Evolutionary conservation across 257 asterid species (phyloP), one percentile per base, ranked within the genome.

Genomic region (Handroanthus guayacan): DNA sequence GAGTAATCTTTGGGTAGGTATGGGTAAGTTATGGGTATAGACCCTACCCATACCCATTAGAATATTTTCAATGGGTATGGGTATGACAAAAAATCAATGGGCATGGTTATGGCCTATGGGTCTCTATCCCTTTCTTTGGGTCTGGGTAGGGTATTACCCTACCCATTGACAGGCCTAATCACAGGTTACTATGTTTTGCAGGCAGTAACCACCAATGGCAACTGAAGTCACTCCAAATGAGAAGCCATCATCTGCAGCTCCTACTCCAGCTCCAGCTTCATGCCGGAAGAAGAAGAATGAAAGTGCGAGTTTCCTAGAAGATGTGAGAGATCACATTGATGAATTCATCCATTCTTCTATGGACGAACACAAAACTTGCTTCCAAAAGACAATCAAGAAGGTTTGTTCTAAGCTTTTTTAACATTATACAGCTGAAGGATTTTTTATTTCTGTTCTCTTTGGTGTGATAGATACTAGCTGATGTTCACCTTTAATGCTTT

Each of bases 321-420:
- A 90, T 48, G 84, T 92, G 74, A 92, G 50, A 81, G 99, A 87
- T 76, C 99, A 92, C 74, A 90, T 92, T 34, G 97, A 92, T 36
- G 97, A 92, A 80, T 92, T 94, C 76, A 80, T 94, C 64, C 75
- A 88, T 75, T 97, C 97, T 65, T 94, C 99, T 3, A 83, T 90
- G 99, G 97, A 94, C 7, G 99, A 92, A 79, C 99, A 94, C 86
- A 94, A 89, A 75, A 88, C 95, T 52, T 94, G 99, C 87, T 94
- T 94, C 82, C 88, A 89, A 80, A 92, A 94, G 88, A 89, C 95
- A 2, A 86, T 92, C 58, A 85, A 86, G 84, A 94, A 92, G 97
- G 96, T 94, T 52, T 38, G 12, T 47, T 20, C 0, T 9, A 4
- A 12, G 20, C 12, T 38, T 52, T 14, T 76, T 47, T 17, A 70